Evolutionary conservation across 2,329 filamentous ascomycete genomes (phyloP).

Genomic region (Alternaria ventricosa): DNA sequence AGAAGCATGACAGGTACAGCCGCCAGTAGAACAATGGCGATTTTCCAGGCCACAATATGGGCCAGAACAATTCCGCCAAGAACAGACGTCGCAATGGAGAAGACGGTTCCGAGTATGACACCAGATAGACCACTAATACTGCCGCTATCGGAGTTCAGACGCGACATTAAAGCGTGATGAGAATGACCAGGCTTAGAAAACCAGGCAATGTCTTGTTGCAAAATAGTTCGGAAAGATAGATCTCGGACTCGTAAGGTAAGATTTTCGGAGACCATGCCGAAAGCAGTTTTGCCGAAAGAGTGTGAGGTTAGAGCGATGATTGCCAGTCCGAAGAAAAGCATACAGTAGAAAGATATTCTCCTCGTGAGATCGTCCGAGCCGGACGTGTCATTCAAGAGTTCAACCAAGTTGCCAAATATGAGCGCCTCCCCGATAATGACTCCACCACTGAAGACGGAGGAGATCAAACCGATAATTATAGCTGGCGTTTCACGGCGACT

Average conservation of each 20-base stretch:
- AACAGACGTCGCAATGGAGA: slow-evolving; percentile 56
- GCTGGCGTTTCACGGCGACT: slow-evolving; percentile 50
- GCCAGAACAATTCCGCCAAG: slow-evolving; percentile 57
- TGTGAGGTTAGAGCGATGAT: slow-evolving; percentile 57
- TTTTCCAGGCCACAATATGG: slow-evolving; percentile 58
- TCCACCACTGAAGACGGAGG: slow-evolving; percentile 55
- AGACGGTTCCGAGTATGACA: slow-evolving; percentile 58
- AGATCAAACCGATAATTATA: slow-evolving; percentile 51
- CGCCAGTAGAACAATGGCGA: slow-evolving; percentile 58
- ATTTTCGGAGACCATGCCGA: slow-evolving; percentile 57
- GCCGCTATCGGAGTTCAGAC: slow-evolving; percentile 57
- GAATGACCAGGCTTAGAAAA: slow-evolving; percentile 53
- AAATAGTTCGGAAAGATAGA: slow-evolving; percentile 57
- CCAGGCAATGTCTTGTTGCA: slow-evolving; percentile 63
- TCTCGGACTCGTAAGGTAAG: slow-evolving; percentile 54
- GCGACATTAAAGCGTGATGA: slow-evolving; percentile 54
- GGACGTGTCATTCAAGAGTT: slow-evolving; percentile 37
- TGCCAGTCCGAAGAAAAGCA: slow-evolving; percentile 62
- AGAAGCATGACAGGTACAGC: slow-evolving; percentile 58
- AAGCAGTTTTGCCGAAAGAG: slow-evolving; percentile 53
- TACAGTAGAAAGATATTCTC: slow-evolving; percentile 52
- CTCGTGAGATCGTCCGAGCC: slow-evolving; percentile 25
- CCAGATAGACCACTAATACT: slow-evolving; percentile 58
- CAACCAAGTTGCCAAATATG: slow-evolving; percentile 40
- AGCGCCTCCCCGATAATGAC: slow-evolving; percentile 63